phyloP scores from a whole-genome alignment of 129 eudicot genomes.

The Flaveria sonorensis region DNA sequence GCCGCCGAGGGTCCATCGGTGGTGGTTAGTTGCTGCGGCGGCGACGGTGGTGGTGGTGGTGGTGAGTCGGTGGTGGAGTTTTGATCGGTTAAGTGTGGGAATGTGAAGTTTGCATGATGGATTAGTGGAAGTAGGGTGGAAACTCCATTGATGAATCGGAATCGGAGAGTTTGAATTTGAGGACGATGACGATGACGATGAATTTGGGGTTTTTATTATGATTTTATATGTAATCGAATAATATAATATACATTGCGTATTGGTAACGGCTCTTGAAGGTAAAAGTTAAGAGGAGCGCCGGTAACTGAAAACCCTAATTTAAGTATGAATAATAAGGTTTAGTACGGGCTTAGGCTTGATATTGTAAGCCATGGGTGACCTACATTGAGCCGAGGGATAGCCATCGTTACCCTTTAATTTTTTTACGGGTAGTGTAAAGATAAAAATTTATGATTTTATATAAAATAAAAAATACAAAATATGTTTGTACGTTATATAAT shows the following conservation, averaged over 20 bases:
- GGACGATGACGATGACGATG: constrained; percentile 9
- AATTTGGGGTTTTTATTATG: background rate
- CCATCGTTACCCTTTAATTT: no score
- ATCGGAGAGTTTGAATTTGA: constrained; percentile 17
- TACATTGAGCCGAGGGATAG: no score
- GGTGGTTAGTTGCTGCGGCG: background rate
- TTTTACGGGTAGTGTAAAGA: no score
- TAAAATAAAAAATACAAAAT: no score
- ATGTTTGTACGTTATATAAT: no score
- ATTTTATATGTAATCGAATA: background rate
- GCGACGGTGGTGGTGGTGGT: constrained; percentile 13
- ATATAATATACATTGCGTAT: background rate
- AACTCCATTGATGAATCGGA: constrained; percentile 22
- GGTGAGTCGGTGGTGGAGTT: background rate
- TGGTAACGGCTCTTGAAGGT: background rate
- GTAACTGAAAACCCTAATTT: background rate
- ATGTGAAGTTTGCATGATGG: constrained; percentile 13
- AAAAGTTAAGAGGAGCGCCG: background rate
- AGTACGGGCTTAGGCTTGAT: no score
- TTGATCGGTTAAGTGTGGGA: background rate
- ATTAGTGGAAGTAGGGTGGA: constrained; percentile 14
- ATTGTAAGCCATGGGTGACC: no score
- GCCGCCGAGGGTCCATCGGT: constrained; percentile 80
- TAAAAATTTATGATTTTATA: no score
- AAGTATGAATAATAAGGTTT: background rate